These are phyloP conservation scores for Yarrowia galli DNA, from an alignment of 1,139 yeast species.

Conservation along the genomic window DNA sequence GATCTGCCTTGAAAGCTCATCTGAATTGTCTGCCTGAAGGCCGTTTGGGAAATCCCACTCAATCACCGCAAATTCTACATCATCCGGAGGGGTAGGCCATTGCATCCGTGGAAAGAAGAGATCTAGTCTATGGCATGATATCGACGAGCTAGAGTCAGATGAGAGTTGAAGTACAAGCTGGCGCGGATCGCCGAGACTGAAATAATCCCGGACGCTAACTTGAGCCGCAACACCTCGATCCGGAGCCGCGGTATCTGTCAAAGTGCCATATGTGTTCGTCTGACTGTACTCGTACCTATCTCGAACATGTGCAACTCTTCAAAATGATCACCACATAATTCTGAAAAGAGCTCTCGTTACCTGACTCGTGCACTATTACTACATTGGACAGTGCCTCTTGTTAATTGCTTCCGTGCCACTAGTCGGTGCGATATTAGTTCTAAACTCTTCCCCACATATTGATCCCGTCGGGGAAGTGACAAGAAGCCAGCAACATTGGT, in stretches of 20 bases:
- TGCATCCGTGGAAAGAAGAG: background rate
- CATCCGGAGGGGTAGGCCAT: background rate
- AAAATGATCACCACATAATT: too few species aligned
- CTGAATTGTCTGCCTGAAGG: too few species aligned
- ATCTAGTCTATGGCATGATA: conserved; percentile 1
- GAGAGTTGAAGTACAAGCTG: too few species aligned
- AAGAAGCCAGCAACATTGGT: background rate
- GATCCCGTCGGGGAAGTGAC: background rate
- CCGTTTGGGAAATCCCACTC: too few species aligned
- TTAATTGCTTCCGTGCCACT: background rate
- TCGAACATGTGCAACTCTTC: too few species aligned
- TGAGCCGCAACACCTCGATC: too few species aligned
- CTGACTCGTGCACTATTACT: too few species aligned
- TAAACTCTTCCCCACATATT: background rate
- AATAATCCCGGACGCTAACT: too few species aligned
- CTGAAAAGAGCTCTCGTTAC: too few species aligned
- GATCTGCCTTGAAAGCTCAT: background rate
- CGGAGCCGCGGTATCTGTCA: too few species aligned
- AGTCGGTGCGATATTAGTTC: background rate
- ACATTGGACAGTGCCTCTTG: background rate
- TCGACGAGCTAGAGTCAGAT: background rate
- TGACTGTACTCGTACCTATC: too few species aligned
- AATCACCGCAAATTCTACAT: background rate
- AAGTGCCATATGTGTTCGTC: background rate
- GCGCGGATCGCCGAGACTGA: too few species aligned